Evolutionary conservation across 2,329 filamentous ascomycete genomes (phyloP), one percentile per base, ranked within the genome.

Genomic region (Penicillium sp.): DNA sequence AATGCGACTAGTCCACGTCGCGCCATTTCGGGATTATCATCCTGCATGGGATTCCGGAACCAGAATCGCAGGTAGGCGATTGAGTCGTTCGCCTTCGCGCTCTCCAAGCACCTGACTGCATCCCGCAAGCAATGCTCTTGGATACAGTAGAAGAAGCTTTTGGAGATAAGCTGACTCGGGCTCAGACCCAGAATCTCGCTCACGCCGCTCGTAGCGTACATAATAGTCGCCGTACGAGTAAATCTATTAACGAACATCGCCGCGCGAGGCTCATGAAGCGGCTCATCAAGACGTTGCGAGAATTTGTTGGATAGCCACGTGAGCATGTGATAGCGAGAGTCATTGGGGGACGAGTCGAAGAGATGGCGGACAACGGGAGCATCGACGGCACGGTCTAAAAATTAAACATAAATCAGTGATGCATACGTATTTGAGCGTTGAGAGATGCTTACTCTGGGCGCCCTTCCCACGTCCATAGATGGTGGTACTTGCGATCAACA

Each of bases 281-380:
- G 79, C 72, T 83, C 81, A 63, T 81, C 81, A 69, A 78, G 61
- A 67, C 77, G 61, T 53, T 72, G 68, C 7, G 71, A 70, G 77
- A 96, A 96, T 72, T 93, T 95, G 69, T 87, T 84, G 11, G 92
- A 96, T 16, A 96, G 80, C 63, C 93, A 90, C 55, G 91, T 89
- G 70, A 96, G 78, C 91, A 96, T 96, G 75, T 95, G 90, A 73
- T 96, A 96, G 62, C 91, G 87, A 19, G 91, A 91, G 69, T 96
- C 92, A 67, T 87, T 83, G 14, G 90, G 89, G 8, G 91, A 93
- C 26, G 88, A 91, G 3, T 90, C 88, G 73, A 96, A 96, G 27
- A 93, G 80, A 50, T 88, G 87, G 54, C 91, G 86, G 55, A 96
- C 88, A 58, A 91, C 83, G 1, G 91, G 91, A 39, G 91, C 91